Percentiles rank a stretch among this genome's conserved stretches.
phyloP scores from a whole-genome alignment of 768 basidiomycete genomes.

The Arthromyces matolae region DNA sequence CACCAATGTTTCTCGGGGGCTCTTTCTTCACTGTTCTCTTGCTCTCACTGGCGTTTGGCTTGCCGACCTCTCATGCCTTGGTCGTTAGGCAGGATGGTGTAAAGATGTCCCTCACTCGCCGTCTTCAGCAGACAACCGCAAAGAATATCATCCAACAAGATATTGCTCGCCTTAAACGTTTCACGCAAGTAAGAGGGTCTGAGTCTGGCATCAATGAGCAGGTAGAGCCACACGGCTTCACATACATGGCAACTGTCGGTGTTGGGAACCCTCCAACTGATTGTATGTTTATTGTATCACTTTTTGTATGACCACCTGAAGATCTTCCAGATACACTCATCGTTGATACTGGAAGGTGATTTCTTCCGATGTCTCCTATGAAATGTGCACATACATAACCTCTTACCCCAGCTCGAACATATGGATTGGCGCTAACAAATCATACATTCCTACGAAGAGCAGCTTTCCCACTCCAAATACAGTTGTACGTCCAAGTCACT shows the following conservation, averaged over 20 bases:
- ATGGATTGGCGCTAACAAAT: conserved; percentile 54
- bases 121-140: no score
- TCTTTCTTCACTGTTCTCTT: no score
- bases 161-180: no score
- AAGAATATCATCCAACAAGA: no score
- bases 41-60: no score
- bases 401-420: conserved; percentile 61
- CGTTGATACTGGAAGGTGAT: conserved; percentile 55
- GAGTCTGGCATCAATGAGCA: no score
- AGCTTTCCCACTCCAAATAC: conserved; percentile 40
- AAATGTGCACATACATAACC: not conserved
- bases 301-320: not conserved
- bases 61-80: no score
- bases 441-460: conserved; percentile 46
- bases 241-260: conserved; percentile 45
- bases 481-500: conserved; percentile 37
- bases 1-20: no score
- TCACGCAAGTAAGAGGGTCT: no score
- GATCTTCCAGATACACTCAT: conserved; percentile 42
- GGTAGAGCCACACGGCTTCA: no score
- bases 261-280: conserved; percentile 52
- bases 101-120: no score
- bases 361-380: not conserved
- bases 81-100: no score
- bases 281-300: conserved; percentile 31